These are phyloP conservation scores for Ophiorrhiza pumila DNA, from an alignment of 257 asterid genomes.

Conservation along the genomic window DNA sequence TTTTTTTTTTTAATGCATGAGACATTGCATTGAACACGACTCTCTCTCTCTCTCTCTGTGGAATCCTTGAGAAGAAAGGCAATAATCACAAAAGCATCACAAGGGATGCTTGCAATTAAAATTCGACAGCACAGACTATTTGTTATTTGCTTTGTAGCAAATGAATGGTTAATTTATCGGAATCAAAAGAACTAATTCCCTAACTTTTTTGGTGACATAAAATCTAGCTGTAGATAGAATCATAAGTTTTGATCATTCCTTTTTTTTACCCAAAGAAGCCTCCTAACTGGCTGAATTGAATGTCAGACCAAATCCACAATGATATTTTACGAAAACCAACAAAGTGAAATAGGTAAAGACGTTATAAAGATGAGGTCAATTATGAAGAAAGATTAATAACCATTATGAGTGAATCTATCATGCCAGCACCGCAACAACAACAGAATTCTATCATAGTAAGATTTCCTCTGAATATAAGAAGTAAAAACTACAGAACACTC, in stretches of 20 bases:
- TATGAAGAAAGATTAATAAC: not conserved
- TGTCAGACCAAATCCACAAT: not conserved
- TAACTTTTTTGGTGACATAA: no score
- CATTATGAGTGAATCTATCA: not conserved
- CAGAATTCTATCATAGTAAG: not conserved
- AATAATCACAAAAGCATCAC: not conserved
- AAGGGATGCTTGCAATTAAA: not conserved
- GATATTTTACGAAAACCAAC: not conserved
- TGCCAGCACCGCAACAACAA: not conserved
- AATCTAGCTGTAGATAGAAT: no score
- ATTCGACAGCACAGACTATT: not conserved
- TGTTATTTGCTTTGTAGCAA: no score
- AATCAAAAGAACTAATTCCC: no score
- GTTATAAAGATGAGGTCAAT: not conserved
- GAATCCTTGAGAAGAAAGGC: not conserved
- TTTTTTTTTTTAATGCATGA: not conserved
- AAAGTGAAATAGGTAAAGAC: not conserved
- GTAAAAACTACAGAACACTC: slow-evolving; percentile 34
- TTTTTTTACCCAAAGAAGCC: no score
- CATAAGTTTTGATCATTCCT: no score
- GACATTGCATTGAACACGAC: not conserved
- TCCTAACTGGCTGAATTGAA: not conserved
- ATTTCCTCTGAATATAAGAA: not conserved
- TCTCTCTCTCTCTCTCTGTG: no score
- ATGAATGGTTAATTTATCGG: no score